Evolutionary conservation across 108 stramenopile species (phyloP).

Genomic region (Skeletonema costatum): DNA sequence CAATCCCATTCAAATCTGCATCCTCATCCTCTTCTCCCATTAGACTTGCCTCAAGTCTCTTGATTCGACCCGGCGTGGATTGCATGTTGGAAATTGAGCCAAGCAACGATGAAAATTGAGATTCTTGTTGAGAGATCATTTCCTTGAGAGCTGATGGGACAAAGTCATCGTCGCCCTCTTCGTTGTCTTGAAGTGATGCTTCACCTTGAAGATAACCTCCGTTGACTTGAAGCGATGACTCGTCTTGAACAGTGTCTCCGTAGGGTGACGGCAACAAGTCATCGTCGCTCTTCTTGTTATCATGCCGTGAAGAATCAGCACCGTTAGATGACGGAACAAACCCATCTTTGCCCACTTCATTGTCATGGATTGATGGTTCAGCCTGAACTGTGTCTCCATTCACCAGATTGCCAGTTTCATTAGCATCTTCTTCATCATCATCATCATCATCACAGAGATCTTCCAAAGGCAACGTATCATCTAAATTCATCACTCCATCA

Average conservation of each 20-base stretch:
- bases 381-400: neutral
- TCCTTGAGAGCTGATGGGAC: neutral
- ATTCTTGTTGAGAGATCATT: neutral
- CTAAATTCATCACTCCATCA: neutral
- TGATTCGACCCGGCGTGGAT: neutral
- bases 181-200: neutral
- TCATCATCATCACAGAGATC: neutral
- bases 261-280: neutral
- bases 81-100: neutral
- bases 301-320: neutral
- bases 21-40: conserved; percentile 2
- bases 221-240: neutral
- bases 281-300: neutral
- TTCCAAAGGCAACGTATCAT: neutral
- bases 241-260: neutral
- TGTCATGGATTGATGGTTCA: neutral
- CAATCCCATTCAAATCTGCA: neutral
- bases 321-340: neutral
- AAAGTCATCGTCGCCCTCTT: neutral
- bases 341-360: neutral
- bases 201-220: neutral
- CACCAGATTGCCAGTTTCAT: neutral
- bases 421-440: conserved; percentile 2
- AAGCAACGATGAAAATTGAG: neutral
- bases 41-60: neutral